Conservation (phyloP, 805 yeast genomes). For the Alloascoidea africana region DNA sequence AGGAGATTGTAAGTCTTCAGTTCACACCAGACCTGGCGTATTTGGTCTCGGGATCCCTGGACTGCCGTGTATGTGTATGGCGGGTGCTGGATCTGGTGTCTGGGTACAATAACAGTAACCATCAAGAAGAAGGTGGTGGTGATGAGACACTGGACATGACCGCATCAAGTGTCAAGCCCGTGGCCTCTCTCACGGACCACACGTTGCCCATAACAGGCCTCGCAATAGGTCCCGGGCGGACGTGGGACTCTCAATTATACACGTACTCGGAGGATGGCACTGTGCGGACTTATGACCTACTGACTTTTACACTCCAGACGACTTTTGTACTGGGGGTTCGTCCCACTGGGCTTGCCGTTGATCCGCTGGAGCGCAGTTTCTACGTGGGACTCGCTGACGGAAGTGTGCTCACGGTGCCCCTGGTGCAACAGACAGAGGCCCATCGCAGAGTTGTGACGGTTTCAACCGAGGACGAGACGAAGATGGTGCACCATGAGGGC, state of each 20-base stretch:
- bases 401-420: conserved; percentile 35
- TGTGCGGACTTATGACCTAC: conserved; percentile 50
- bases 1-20: conserved; percentile 43
- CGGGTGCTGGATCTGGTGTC: conserved; percentile 42
- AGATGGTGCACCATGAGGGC: conserved; percentile 14
- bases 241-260: conserved; percentile 46
- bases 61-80: conserved; percentile 72
- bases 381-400: conserved; percentile 64
- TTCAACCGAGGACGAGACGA: conserved; percentile 15
- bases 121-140: conserved; percentile 17
- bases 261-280: conserved; percentile 67
- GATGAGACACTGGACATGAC: conserved; percentile 47
- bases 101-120: conserved; percentile 17
- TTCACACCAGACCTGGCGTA: conserved; percentile 50
- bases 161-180: conserved; percentile 24
- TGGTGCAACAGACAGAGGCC: conserved; percentile 27
- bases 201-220: conserved; percentile 34
- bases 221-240: conserved; percentile 32
- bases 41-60: conserved; percentile 64
- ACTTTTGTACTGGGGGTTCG: conserved; percentile 58
- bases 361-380: conserved; percentile 64
- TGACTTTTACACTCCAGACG: conserved; percentile 30
- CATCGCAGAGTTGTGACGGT: conserved; percentile 16
- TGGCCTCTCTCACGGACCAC: conserved; percentile 17
- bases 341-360: conserved; percentile 43